These are phyloP conservation scores for Chamaenerion angustifolium DNA, from an alignment of 345 rosid species.

Conservation along the genomic window DNA sequence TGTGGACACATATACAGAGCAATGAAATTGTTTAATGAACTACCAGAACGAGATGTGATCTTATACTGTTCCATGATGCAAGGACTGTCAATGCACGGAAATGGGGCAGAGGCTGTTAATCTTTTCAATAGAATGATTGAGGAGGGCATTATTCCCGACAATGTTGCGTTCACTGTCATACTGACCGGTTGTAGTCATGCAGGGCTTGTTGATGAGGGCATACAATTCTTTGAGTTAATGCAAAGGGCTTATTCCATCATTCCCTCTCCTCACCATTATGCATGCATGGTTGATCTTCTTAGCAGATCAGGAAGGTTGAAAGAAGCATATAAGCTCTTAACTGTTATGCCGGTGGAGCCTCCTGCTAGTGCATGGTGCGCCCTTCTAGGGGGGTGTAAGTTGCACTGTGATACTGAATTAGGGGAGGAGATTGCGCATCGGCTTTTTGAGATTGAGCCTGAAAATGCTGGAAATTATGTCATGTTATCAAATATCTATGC, in stretches of 20 bases:
- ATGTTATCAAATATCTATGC: conserved; percentile 62
- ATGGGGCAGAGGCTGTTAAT: conserved; percentile 27
- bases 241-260: conserved; percentile 24
- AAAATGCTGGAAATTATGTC: conserved; percentile 47
- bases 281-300: conserved; percentile 61
- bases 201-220: conserved; percentile 46
- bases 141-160: conserved; percentile 50
- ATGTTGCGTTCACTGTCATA: conserved; percentile 58
- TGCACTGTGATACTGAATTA: conserved; percentile 36
- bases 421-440: conserved; percentile 35
- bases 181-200: conserved; percentile 48
- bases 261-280: conserved; percentile 49
- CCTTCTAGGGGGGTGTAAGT: conserved; percentile 49
- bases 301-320: conserved; percentile 41
- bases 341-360: conserved; percentile 42
- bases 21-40: conserved; percentile 28
- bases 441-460: conserved; percentile 50
- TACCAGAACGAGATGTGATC: conserved; percentile 35
- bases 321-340: conserved; percentile 41
- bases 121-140: conserved; percentile 46
- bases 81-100: conserved; percentile 50
- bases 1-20: conserved; percentile 66
- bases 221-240: conserved; percentile 38
- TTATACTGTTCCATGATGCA: conserved; percentile 56
- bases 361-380: conserved; percentile 61